Conservation (phyloP, 2,329 filamentous ascomycete species). For the Fusarium setosum region DNA sequence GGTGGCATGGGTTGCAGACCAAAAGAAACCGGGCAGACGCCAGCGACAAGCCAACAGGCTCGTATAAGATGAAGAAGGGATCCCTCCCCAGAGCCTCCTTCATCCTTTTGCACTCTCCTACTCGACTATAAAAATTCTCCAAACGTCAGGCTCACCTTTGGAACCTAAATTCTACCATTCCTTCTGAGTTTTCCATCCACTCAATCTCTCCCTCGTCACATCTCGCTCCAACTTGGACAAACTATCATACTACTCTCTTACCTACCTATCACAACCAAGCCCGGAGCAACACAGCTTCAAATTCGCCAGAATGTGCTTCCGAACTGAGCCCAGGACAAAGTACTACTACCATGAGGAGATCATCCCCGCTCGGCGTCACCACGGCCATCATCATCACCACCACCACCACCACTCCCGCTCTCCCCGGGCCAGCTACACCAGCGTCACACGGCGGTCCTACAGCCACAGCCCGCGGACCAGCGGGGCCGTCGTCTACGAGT, state of each 20-base stretch:
- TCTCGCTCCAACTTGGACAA: background rate
- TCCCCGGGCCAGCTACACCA: constrained; percentile 57
- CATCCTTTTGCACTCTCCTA: constrained; percentile 13
- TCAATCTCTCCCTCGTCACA: background rate
- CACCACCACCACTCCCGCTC: constrained; percentile 49
- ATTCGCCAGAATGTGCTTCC: constrained; percentile 62
- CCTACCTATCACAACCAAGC: constrained; percentile 8
- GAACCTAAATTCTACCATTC: background rate
- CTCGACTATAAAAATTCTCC: background rate
- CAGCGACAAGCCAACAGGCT: constrained; percentile 28
- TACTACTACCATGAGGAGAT: constrained; percentile 69
- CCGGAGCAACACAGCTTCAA: constrained; percentile 8
- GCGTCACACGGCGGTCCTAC: constrained; percentile 51
- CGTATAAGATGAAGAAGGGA: constrained; percentile 40
- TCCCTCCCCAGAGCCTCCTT: constrained; percentile 16
- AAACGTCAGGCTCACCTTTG: background rate
- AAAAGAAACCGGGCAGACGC: constrained; percentile 44
- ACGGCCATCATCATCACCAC: constrained; percentile 49
- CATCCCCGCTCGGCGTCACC: constrained; percentile 57
- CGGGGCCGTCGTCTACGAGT: constrained; percentile 43
- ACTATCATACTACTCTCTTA: background rate
- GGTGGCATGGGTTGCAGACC: constrained; percentile 30
- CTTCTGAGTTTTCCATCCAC: background rate
- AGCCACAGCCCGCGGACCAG: constrained; percentile 58
- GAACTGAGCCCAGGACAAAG: constrained; percentile 54